Evolutionary conservation across 139 green algal species (phyloP), one percentile per base, ranked within the genome.

Genomic region (Tetradesmus obliquus): DNA sequence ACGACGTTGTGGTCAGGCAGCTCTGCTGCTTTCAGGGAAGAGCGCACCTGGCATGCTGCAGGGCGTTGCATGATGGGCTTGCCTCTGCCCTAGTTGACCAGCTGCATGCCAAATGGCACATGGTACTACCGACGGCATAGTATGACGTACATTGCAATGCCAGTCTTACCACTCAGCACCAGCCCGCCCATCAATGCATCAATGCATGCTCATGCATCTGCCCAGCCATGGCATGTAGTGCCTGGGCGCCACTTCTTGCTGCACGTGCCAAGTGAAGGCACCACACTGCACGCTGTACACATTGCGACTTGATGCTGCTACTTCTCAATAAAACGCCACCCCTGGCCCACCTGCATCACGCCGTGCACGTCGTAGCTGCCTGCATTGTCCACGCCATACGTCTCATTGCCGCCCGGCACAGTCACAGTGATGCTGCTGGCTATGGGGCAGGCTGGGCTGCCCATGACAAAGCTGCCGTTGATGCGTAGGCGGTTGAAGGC

Each of bases 361-460:
- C 86, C 86, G 32, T 83, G 86, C 9, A 90, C 69, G 19, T 90
- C 69, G 55, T 90, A 90, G 8, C 7, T 82, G 5, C n/a, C 86
- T 10, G 51, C 69, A 66, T 32, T 32, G 15, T 83, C 69, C 20
- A 90, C 55, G 9, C 86, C 69, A 90, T 60, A 82, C n/a, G 5
- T 71, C 7, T 82, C 60, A 83, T 82, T 24, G 6, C 45, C 86
- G 17, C 86, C 86, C 10, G 86, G 87, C 1, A 91, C 24, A 22
- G 3, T 91, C 1, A 91, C 24, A 17, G 12, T 79, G 76, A 91
- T 91, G 10, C 10, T 0, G 13, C 57, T 66, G 20, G 24, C 4
- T 22, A 91, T 87, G 13, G 79, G 76, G 79, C 88, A 91, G 45
- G 19, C 22, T 3, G 79, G 22, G 19, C 55, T 58, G 79, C 88